phyloP scores from a whole-genome alignment of 108 stramenopile genomes.

The Nitzschia palea region DNA sequence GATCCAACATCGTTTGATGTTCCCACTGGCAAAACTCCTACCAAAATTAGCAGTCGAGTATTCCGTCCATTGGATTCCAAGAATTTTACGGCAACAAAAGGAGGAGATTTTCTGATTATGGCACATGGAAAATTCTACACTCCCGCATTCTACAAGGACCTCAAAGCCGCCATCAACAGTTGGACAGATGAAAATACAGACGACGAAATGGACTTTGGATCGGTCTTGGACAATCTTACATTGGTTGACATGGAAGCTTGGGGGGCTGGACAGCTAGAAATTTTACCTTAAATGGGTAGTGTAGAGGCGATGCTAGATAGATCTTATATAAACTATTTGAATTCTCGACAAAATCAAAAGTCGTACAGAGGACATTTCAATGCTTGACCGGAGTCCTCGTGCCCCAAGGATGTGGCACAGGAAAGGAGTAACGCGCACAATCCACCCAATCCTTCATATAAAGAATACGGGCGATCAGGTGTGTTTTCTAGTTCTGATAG shows the following conservation, averaged over 20 bases:
- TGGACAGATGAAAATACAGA: constrained; percentile 3
- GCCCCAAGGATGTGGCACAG: neutral
- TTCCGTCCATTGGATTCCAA: constrained; percentile 7
- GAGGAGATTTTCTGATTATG: constrained; percentile 40
- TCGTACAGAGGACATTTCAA: constrained; percentile 2
- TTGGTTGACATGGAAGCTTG: neutral
- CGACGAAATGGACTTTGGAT: constrained; percentile 1
- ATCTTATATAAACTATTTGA: too few relatives aligned
- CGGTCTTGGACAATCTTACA: constrained; percentile 3
- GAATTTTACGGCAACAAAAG: constrained; percentile 14
- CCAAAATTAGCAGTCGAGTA: constrained; percentile 22
- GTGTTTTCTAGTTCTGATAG: constrained; percentile 24
- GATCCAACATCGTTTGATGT: constrained; percentile 28
- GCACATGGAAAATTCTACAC: constrained; percentile 29
- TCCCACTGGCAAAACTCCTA: constrained; percentile 1
- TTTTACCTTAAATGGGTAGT: neutral
- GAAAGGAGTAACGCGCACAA: constrained; percentile 33
- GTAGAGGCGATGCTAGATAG: too few relatives aligned
- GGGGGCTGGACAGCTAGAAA: neutral
- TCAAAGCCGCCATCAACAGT: constrained; percentile 26
- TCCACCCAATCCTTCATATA: constrained; percentile 50
- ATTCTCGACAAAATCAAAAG: neutral
- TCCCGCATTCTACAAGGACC: constrained; percentile 21
- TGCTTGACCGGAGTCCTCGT: neutral
- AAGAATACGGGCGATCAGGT: constrained; percentile 54